A percentile compares a stretch with the other conserved stretches of the same genome.
These are phyloP conservation scores for Termitomyces sp. DNA, from an alignment of 768 basidiomycete species.

Conservation along the genomic window DNA sequence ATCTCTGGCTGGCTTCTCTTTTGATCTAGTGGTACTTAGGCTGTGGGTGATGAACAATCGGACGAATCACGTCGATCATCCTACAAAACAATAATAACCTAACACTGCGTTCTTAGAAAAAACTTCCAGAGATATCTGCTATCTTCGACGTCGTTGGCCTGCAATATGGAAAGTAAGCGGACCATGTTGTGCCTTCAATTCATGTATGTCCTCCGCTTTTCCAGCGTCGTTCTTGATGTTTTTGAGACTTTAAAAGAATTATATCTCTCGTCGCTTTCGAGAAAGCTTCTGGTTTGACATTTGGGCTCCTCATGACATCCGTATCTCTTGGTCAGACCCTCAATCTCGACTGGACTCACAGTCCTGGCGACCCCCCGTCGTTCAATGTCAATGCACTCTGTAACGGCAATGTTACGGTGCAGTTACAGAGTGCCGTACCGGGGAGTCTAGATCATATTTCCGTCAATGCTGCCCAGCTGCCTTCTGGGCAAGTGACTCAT, in stretches of 20 bases:
- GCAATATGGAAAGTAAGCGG: background rate
- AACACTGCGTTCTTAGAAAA: background rate
- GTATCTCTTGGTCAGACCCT: background rate
- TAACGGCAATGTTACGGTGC: background rate
- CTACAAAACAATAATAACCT: background rate
- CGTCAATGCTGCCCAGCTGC: background rate
- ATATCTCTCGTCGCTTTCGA: background rate
- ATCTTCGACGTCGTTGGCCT: background rate
- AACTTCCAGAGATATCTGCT: background rate
- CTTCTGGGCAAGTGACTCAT: background rate
- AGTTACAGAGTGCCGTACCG: background rate
- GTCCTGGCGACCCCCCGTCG: background rate
- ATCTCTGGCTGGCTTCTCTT: background rate
- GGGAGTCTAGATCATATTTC: background rate
- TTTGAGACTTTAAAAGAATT: background rate
- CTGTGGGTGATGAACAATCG: background rate
- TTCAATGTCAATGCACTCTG: conserved; percentile 5
- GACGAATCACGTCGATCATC: background rate
- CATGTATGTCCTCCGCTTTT: background rate
- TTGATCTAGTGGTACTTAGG: background rate
- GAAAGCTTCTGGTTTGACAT: background rate
- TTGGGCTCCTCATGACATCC: background rate
- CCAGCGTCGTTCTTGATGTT: background rate
- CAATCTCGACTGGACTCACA: background rate
- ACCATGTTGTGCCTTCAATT: background rate